Evolutionary conservation across 805 yeast genomes (phyloP), one percentile per base, ranked within the genome.

Genomic region (Sugiyamaella floridensis): DNA sequence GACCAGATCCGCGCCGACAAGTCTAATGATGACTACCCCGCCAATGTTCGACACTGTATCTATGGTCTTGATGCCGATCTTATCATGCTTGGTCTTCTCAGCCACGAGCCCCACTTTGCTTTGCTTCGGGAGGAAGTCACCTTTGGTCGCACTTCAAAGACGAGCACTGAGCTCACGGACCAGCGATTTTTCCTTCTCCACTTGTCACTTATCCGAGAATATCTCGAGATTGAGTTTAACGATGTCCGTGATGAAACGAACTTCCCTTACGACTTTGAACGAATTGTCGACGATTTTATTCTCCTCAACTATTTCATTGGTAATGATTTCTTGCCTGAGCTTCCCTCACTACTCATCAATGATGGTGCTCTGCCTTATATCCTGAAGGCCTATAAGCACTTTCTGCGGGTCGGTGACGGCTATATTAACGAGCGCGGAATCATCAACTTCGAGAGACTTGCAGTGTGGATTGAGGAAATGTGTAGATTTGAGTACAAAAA

Each of bases 311-410:
- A 88, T 65, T 96, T 93, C 56, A 88, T 93, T 61, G 99, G 99
- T 63, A 93, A 93, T 66, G 99, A 93, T 77, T 93, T 93, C 82
- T 77, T 93, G 64, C 99, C 99, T 22, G 88, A 93, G 66, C 78
- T 95, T 61, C 99, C 99, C 0, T 96, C 90, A 68, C 76, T 93
- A 60, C 90, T 88, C 67, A 78, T 93, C 59, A 90, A 89, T 66
- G 93, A 90, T 61, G 98, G 97, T 60, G 99, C 98, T 0, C 86
- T 93, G 73, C 96, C 98, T n/a, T 78, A 89, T 29, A 76, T 93
- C 63, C 75, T 93, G 60, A 88, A 84, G 57, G 85, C 97, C 14
- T 93, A 93, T 72, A 93, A 90, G 67, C 82, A 81, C 62, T 81
- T 90, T 26, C 74, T 93, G 64, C 76, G 78, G 59, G 78, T 77